These are phyloP conservation scores for Euphorbia neoarborescens DNA, from an alignment of 441 rosid species.

Conservation along the genomic window DNA sequence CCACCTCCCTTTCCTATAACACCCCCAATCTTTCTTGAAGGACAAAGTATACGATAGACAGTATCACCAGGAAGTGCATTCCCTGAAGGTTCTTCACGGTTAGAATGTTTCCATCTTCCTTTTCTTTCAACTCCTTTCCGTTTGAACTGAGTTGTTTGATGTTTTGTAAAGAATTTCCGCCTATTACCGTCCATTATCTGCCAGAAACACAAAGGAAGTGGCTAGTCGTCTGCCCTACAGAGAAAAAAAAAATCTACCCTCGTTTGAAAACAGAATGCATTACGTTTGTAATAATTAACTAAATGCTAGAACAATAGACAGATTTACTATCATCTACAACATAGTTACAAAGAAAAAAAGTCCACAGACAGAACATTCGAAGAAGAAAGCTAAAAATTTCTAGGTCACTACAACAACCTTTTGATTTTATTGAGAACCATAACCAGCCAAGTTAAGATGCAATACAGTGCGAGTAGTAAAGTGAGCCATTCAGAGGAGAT, in stretches of 20 bases:
- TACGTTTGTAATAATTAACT: background rate
- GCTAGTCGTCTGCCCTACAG: background rate
- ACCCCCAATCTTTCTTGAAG: conserved; percentile 51
- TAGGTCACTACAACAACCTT: background rate
- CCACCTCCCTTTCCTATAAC: conserved; percentile 57
- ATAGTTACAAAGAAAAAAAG: background rate
- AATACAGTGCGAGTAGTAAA: background rate
- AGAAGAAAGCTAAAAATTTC: background rate
- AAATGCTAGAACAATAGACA: background rate
- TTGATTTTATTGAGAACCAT: background rate
- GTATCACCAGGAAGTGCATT: conserved; percentile 38
- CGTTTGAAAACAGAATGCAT: conserved; percentile 12
- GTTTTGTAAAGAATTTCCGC: conserved; percentile 34
- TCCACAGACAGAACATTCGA: background rate
- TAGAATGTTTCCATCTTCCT: conserved; percentile 32
- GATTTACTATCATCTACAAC: background rate
- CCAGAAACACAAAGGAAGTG: conserved; percentile 6
- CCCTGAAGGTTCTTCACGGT: conserved; percentile 29
- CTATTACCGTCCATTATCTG: conserved; percentile 34
- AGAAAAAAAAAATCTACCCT: background rate
- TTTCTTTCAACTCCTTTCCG: conserved; percentile 37
- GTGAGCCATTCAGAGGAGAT: background rate
- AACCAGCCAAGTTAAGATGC: background rate
- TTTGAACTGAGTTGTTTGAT: conserved; percentile 31
- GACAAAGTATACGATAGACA: conserved; percentile 50